Base-by-base conservation (phyloP, 805 yeast species). In the Suhomyces kilbournensis region DNA sequence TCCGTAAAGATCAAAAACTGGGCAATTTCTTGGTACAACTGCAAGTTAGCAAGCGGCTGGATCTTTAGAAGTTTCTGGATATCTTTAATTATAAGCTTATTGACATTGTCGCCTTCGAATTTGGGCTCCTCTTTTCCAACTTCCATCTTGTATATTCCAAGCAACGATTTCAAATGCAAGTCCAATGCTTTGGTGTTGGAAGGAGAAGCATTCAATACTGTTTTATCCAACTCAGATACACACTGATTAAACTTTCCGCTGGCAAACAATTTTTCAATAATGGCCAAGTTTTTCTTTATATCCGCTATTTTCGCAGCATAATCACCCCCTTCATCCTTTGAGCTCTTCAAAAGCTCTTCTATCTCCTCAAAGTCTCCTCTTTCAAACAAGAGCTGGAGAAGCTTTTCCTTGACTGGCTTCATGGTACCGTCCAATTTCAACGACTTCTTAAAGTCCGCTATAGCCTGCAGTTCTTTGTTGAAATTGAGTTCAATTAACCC, bases 401-500 rank as follows among this genome's bases (percentile, higher is more conserved):
- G 67, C 53, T 80, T 79, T 8, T 63, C 66, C 47, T 73, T 70
- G n/a, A 90, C 87, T 1, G 82, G 76, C 12, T 60, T 58, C 52
- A 73, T 75, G 50, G 61, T 66, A 4, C 73, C 72, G 56, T 71
- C 78, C 9, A 73, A 61, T n/a, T 63, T 60, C 45, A 81, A 62
- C 22, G 86, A 80, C 12, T 58, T 62, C 52, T 77, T 72, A 52
- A 86, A 81, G 56, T 82, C 84, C 2, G 65, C 64, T 7, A 83
- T 69, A 0, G 92, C 86, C 38, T 72, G 71, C 30, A 65, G 56
- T 28, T 82, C 86, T 53, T 79, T 80, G 32, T 82, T 82, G 55
- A 84, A 61, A 12, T 83, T 76, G 50, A 84, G 66, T 50, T 85
- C 85, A 2, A 86, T 79, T 44, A 85, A 63, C 0, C 90, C 91